These are phyloP conservation scores for Daldinia decipiens DNA, from an alignment of 495 filamentous ascomycete genomes.

Conservation along the genomic window DNA sequence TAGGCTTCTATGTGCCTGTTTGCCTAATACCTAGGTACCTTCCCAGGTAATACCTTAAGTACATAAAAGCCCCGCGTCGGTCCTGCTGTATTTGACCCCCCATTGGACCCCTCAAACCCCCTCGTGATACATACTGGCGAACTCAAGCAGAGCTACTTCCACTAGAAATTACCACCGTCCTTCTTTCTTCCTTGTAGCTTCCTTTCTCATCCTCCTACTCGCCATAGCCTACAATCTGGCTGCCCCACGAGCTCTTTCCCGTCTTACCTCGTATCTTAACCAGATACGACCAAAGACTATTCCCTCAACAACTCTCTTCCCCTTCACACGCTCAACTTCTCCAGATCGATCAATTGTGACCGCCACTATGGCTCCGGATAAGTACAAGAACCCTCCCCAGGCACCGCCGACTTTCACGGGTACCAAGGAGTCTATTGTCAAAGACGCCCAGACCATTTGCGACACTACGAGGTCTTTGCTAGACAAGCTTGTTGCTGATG, in stretches of 20 bases:
- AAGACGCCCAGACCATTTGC: slow-evolving; percentile 80
- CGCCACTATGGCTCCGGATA: slow-evolving; percentile 51
- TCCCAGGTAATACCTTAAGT: not conserved
- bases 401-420: slow-evolving; percentile 86
- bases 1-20: not conserved
- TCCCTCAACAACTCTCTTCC: slow-evolving; percentile 39
- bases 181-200: slow-evolving; percentile 57
- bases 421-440: slow-evolving; percentile 77
- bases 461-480: slow-evolving; percentile 73
- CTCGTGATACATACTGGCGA: slow-evolving; percentile 37
- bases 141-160: slow-evolving; percentile 41
- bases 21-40: slow-evolving; percentile 21
- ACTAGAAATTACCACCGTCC: slow-evolving; percentile 45
- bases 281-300: slow-evolving; percentile 54
- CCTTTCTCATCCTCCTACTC: slow-evolving; percentile 70
- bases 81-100: not conserved
- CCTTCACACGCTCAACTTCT: slow-evolving; percentile 18
- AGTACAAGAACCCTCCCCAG: slow-evolving; percentile 80
- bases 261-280: slow-evolving; percentile 71
- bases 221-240: slow-evolving; percentile 79
- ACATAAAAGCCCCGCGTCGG: slow-evolving; percentile 22
- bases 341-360: slow-evolving; percentile 36
- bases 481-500: slow-evolving; percentile 75
- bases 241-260: slow-evolving; percentile 69
- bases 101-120: slow-evolving; percentile 15